These are phyloP conservation scores for Pyrus hybrid DNA, from an alignment of 331 rosid genomes.

Conservation along the genomic window DNA sequence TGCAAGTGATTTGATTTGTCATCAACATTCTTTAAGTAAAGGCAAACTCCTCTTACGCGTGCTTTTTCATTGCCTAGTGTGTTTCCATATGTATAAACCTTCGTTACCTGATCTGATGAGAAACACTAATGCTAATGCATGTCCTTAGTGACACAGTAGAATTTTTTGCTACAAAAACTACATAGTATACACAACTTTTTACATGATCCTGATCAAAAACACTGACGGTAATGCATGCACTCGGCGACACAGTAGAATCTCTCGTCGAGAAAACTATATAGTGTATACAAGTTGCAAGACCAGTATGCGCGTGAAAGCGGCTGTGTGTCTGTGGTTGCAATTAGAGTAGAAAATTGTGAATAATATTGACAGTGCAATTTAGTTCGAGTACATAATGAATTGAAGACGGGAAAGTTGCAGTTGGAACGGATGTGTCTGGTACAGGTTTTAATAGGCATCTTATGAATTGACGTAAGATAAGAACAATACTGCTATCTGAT, in stretches of 20 bases:
- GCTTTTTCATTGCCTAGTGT: neutral
- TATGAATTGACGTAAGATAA: neutral
- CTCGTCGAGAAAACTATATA: no score
- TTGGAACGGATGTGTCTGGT: slow-evolving; percentile 10
- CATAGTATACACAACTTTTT: no score
- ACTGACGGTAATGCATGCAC: no score
- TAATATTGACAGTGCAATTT: neutral
- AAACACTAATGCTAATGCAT: neutral
- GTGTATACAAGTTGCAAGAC: no score
- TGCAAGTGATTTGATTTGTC: neutral
- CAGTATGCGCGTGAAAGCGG: neutral
- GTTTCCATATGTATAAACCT: neutral
- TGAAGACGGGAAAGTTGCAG: slow-evolving; percentile 6
- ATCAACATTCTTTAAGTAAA: neutral
- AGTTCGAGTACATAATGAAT: neutral
- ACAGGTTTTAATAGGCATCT: neutral
- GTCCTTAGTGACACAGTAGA: neutral
- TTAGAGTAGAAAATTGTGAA: neutral
- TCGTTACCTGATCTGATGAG: neutral
- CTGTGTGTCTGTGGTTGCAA: neutral
- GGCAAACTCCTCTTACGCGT: neutral
- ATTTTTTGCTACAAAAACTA: no score
- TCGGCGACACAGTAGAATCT: no score
- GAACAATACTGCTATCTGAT: neutral
- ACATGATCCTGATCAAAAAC: no score